Evolutionary conservation across 805 yeast species (phyloP).

Genomic region (Myxozyma nipponensis): DNA sequence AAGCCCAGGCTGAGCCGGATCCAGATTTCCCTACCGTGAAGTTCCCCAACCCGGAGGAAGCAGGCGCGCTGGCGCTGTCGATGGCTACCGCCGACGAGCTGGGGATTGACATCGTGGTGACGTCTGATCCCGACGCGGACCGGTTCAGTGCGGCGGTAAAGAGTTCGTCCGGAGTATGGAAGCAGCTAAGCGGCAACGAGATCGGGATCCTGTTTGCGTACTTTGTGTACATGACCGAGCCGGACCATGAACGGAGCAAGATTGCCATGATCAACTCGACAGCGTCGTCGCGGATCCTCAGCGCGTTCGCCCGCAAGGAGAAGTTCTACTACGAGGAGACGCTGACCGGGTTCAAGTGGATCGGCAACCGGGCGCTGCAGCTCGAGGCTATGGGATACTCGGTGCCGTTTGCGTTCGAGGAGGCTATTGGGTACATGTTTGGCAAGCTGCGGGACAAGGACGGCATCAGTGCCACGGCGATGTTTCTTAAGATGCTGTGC

Average conservation of each 20-base stretch:
- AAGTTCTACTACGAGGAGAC: constrained; percentile 73
- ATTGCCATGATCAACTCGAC: constrained; percentile 77
- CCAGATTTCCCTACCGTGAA: constrained; percentile 80
- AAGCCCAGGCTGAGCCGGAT: constrained; percentile 69
- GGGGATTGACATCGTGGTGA: constrained; percentile 58
- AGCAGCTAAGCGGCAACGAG: constrained; percentile 86
- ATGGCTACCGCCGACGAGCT: constrained; percentile 54
- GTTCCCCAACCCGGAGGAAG: constrained; percentile 95
- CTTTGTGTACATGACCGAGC: constrained; percentile 37
- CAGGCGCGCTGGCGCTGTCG: constrained; percentile 80
- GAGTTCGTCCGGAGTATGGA: constrained; percentile 49
- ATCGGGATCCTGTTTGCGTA: constrained; percentile 81
- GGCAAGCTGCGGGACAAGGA: constrained; percentile 83
- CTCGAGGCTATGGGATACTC: constrained; percentile 56
- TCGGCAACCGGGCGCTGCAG: constrained; percentile 82
- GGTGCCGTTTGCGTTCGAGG: constrained; percentile 92
- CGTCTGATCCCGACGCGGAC: constrained; percentile 97
- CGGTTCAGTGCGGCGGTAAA: constrained; percentile 79
- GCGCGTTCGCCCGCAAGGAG: constrained; percentile 57
- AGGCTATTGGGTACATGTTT: constrained; percentile 95
- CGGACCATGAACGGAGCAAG: constrained; percentile 21
- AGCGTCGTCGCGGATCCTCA: constrained; percentile 81
- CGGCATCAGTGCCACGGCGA: constrained; percentile 75
- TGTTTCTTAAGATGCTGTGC: constrained; percentile 66
- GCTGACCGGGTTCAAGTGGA: constrained; percentile 95